Base-by-base conservation (phyloP, 345 rosid genomes). In the Boechera retrofracta region DNA sequence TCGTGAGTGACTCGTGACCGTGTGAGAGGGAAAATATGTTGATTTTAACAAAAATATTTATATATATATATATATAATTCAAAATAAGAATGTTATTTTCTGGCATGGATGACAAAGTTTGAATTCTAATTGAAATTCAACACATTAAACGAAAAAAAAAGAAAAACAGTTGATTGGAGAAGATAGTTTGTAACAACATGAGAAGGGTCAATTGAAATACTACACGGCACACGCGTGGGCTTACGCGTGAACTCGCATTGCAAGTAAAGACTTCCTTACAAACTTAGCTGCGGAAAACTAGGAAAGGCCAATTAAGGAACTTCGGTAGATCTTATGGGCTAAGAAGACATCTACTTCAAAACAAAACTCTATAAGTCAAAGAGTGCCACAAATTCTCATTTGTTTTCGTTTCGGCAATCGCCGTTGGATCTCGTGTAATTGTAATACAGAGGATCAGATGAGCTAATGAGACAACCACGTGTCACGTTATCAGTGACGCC, bases 351-450 rank as follows among this genome's bases (percentile, higher is more conserved):
- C 7, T 33, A 36, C 9, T 36, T 33, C 15, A 36, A 60, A 61
- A 71, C 33, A 71, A 72, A 28, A 62, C 24, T 36, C 26, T 44
- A 67, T 44, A 48, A 51, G 69, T 68, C 79, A 59, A 67, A 57
- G 29, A 67, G 58, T 39, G 61, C 42, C 51, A 66, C 72, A 59
- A 67, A 35, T 48, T 51, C 51, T 63, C 56, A 42, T 49, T 60
- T 51, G 15, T 28, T 76, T 38, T 68, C 48, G 67, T 28, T 4
- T 35, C 58, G 36, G 64, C 60, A 9, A 28, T 28, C 44, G 21
- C 74, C 71, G 72, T 77, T 55, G 80, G 80, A 71, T 70, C 80
- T 35, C 66, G 76, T 54, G 76, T 39, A 28, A 28, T 21, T 21
- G 24, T 39, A 16, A 6, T 9, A 3, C 6, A 69, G 13, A 33